Base-by-base conservation (phyloP, 2,329 filamentous ascomycete species). In the Didymella pinodella region DNA sequence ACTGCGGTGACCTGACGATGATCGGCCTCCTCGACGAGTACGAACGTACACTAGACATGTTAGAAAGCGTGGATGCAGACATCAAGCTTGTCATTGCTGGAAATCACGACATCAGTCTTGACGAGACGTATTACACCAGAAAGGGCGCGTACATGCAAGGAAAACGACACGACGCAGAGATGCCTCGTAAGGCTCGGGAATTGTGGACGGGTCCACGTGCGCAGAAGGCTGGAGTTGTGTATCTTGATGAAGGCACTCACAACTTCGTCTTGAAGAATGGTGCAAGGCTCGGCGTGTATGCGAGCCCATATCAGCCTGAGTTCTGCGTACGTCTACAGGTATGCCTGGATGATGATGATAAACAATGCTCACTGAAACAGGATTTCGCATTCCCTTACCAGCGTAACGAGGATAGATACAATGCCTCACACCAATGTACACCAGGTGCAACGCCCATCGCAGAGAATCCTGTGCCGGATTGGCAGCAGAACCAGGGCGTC, bases 1-100 rank as follows among this genome's bases (percentile, higher is more conserved):
- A 88, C 67, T 83, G 83, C 58, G 86, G 86, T 50, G 86, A 88
- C 71, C 74, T 88, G 38, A 88, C 85, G 10, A 81, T 80, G 70
- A 74, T 80, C 34, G 84, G 85, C 5, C 74, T 75, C 11, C 55
- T 79, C 11, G 41, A 70, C 14, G 83, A 87, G 66, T 84, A 86
- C 65, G 66, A 79, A 29, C 59, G 66, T 11, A 80, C 81, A 2
- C 65, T 86, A 14, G 66, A 78, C 5, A 79, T 85, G 73, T 76
- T 88, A 7, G 71, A 75, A 12, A 65, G 66, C 0, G 80, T 85
- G 34, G 75, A 83, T 14, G 85, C 85, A 2, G 80, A 82, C 8
- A 71, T 88, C 5, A 89, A 88, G 66, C 77, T 89, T 25, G 82
- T 88, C 20, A 88, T 89, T 59, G 82, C 86, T 0, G 86, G 86